Conservation (phyloP, 768 basidiomycete species). For the Boletus reticulatus region DNA sequence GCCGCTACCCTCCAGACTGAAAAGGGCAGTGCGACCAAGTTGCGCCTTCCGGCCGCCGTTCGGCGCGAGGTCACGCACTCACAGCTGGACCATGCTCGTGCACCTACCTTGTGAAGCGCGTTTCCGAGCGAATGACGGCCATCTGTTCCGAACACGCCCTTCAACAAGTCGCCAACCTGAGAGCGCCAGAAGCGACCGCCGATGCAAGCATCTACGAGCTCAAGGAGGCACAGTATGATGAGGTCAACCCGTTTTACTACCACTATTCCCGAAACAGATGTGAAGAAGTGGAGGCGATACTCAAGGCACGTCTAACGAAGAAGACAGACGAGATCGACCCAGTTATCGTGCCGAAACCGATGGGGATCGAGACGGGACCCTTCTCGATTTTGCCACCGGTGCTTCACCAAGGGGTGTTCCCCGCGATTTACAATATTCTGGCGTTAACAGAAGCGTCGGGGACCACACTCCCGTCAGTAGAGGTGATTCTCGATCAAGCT, state of each 20-base stretch:
- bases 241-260: constrained; percentile 94
- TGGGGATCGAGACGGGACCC: constrained; percentile 63
- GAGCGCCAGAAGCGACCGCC: constrained; percentile 69
- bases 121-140: constrained; percentile 85
- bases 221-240: constrained; percentile 75
- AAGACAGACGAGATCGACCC: constrained; percentile 58
- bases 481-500: constrained; percentile 89
- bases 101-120: constrained; percentile 86
- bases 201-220: constrained; percentile 90
- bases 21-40: constrained; percentile 66
- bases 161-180: constrained; percentile 76
- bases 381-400: constrained; percentile 64
- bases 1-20: constrained; percentile 85
- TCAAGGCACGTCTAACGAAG: constrained; percentile 67
- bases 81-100: constrained; percentile 86
- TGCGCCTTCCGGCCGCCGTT: constrained; percentile 62
- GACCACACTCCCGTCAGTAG: constrained; percentile 69
- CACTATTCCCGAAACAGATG: constrained; percentile 94
- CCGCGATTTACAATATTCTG: constrained; percentile 72
- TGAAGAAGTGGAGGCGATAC: constrained; percentile 81
- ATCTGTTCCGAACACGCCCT: constrained; percentile 79
- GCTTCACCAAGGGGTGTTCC: constrained; percentile 81
- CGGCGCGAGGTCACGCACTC: constrained; percentile 89
- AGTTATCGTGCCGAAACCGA: constrained; percentile 72
- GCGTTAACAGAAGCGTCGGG: constrained; percentile 60